Conservation (phyloP, 805 yeast genomes). For the Ascoidea rubescens region DNA sequence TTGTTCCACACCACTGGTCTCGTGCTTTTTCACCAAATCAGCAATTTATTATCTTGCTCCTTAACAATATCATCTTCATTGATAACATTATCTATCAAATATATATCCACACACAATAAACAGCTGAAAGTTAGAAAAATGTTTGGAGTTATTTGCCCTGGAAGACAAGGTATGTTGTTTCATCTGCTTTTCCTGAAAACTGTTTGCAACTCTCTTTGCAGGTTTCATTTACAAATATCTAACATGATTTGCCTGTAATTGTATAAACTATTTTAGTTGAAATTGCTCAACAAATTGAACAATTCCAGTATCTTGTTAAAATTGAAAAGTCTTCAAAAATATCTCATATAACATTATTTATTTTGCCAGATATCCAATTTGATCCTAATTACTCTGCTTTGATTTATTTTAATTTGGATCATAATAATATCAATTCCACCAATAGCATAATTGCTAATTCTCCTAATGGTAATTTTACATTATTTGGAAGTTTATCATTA, state of each 20-base stretch:
- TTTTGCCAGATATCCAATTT: conserved; percentile 66
- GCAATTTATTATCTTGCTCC: neutral
- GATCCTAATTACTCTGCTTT: conserved; percentile 70
- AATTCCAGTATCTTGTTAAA: conserved; percentile 48
- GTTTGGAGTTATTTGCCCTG: conserved; percentile 72
- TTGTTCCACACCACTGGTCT: neutral
- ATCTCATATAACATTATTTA: conserved; percentile 72
- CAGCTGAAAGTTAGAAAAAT: conserved; percentile 18
- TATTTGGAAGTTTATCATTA: conserved; percentile 48
- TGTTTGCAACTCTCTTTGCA: neutral
- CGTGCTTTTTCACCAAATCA: neutral
- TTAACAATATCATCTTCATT: neutral
- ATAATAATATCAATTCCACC: conserved; percentile 23
- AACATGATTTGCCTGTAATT: neutral
- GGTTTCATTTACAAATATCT: neutral
- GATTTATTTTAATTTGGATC: conserved; percentile 76
- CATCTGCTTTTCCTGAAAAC: neutral
- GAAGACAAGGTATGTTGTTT: conserved; percentile 35
- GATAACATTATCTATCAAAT: neutral
- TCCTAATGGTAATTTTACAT: conserved; percentile 36
- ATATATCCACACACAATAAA: neutral
- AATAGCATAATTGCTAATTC: conserved; percentile 16
- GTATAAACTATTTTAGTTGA: conserved; percentile 14
- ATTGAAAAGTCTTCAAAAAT: conserved; percentile 50
- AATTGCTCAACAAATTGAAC: conserved; percentile 52